Conservation (phyloP, 2,329 filamentous ascomycete species). For the Claviceps arundinis region DNA sequence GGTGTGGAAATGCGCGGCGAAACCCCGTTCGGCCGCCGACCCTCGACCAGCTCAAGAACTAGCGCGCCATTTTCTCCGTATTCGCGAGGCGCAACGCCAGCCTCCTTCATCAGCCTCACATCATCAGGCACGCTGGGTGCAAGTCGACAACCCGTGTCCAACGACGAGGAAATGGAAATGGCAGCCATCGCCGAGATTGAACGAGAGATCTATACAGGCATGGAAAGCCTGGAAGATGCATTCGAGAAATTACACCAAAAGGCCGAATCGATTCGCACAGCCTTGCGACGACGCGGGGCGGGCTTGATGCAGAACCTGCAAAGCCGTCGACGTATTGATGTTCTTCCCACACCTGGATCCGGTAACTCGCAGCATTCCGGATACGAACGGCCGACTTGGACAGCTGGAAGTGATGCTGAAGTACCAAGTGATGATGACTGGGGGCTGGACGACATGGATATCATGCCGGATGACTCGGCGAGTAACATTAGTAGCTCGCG, state of each 20-base stretch:
- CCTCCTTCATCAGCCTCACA: constrained; percentile 44
- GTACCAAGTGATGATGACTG: constrained; percentile 44
- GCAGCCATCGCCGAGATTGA: constrained; percentile 82
- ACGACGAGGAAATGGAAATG: constrained; percentile 91
- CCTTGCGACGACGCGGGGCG: constrained; percentile 68
- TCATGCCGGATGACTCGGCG: constrained; percentile 67
- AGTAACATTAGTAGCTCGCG: constrained; percentile 67
- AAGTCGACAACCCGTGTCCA: constrained; percentile 52
- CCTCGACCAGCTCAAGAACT: constrained; percentile 29
- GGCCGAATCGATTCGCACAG: constrained; percentile 67
- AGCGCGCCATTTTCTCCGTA: constrained; percentile 37
- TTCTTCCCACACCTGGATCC: constrained; percentile 33
- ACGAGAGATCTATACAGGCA: constrained; percentile 81
- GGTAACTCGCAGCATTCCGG: constrained; percentile 31
- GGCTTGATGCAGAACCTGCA: constrained; percentile 55
- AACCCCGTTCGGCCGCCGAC: constrained; percentile 33
- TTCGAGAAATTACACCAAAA: constrained; percentile 83
- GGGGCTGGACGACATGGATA: constrained; percentile 42
- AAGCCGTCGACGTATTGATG: constrained; percentile 44
- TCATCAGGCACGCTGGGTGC: constrained; percentile 31
- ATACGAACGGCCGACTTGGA: constrained; percentile 29
- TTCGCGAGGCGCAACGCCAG: constrained; percentile 42
- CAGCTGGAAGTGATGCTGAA: constrained; percentile 30
- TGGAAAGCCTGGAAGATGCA: constrained; percentile 88
- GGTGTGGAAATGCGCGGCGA: constrained; percentile 38